A percentile compares a stretch with the other conserved stretches of the same genome.
Conservation (phyloP, 768 basidiomycete genomes). For the Xerocomellus amylosporus region DNA sequence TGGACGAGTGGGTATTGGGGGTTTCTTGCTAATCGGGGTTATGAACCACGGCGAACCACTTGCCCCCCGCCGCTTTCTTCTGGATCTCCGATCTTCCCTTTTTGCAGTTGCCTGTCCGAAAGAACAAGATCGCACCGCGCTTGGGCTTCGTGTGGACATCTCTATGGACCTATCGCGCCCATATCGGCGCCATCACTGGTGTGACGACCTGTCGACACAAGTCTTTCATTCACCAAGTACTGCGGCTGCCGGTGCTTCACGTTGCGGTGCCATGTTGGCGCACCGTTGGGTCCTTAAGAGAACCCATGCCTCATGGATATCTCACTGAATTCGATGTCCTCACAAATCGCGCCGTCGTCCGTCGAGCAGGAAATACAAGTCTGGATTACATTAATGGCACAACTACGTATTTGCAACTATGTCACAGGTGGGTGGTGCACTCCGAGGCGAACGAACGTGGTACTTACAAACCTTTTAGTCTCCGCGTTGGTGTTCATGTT, state of each 20-base stretch:
- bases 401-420: slow-evolving; percentile 18
- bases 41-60: not conserved
- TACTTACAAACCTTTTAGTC: slow-evolving; percentile 3
- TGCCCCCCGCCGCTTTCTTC: not conserved
- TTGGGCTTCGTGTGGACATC: not conserved
- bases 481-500: slow-evolving; percentile 17
- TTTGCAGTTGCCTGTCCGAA: not conserved
- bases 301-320: not conserved
- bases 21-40: not conserved
- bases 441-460: not conserved
- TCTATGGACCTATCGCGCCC: not conserved
- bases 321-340: slow-evolving; percentile 7
- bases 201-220: not conserved
- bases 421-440: slow-evolving; percentile 3
- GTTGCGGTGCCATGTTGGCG: not conserved
- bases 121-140: not conserved
- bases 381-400: slow-evolving; percentile 5
- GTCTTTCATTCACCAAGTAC: slow-evolving; percentile 1
- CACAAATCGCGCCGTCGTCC: not conserved
- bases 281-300: not conserved
- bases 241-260: not conserved
- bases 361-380: slow-evolving; percentile 1
- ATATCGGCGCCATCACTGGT: not conserved
- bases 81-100: too few relatives aligned
- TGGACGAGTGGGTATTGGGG: not conserved